Evolutionary conservation across 192 early-diverging fungal genomes (phyloP), one percentile per base, ranked within the genome.

Genomic region (Linnemannia elongata): DNA sequence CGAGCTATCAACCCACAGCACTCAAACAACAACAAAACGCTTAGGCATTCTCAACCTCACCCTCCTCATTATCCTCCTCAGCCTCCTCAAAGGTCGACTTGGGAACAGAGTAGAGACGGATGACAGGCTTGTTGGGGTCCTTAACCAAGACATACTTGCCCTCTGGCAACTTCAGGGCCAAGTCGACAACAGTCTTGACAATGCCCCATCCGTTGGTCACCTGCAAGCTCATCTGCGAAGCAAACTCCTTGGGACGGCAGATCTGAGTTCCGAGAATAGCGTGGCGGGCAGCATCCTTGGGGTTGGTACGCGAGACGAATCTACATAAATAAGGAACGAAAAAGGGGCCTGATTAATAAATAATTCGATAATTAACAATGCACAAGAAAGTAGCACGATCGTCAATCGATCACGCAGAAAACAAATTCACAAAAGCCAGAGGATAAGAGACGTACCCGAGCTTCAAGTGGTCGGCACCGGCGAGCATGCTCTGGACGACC

Each of bases 81-180:
- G 81, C 90, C 22, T 84, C 91, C 68, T 95, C 94, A 83, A 96
- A 94, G 36, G 94, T 91, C 75, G 91, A 90, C 18, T 89, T 83
- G 47, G 97, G 96, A 17, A 98, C 95, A 69, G 93, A 80, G 89
- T 97, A 98, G 45, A 98, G 74, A 66, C 94, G 92, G 78, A 98
- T 92, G 17, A 96, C 91, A 20, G 96, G 91, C 94, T 98, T 98
- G 91, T 97, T 97, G n/a, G 98, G 97, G 89, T 99, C 98, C 88
- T 96, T 96, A 86, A 98, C 94, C 75, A 99, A 89, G 17, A 99
- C 95, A 88, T 97, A 99, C 88, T 96, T 96, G 89, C 98, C 98
- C 89, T 99, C 97, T n/a, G 94, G 93, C 60, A 96, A 89, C 77
- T 94, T 90, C 85, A 94, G 86, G 75, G 97, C 97, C 83, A 97